Percentiles rank a stretch among this genome's conserved stretches.
Evolutionary conservation across 2,329 filamentous ascomycete species (phyloP).

Genomic region (Colletotrichum siamense): DNA sequence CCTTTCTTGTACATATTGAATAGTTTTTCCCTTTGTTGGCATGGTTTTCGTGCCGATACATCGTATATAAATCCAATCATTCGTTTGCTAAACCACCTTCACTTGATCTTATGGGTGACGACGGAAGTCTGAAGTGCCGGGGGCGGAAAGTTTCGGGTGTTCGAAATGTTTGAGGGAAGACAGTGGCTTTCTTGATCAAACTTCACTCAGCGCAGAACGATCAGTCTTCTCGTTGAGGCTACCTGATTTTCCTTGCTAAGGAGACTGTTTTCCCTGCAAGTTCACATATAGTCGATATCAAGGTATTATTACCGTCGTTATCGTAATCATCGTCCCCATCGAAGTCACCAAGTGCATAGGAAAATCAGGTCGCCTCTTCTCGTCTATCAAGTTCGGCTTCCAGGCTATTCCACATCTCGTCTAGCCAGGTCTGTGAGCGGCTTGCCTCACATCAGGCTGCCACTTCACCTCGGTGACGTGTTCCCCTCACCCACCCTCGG

Average conservation of each 20-base stretch:
- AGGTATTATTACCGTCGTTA: neutral
- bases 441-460: neutral
- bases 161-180: accelerated
- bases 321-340: neutral
- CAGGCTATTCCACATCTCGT: neutral
- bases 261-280: neutral
- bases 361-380: neutral
- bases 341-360: neutral
- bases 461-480: neutral
- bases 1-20: slow-evolving; percentile 15
- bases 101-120: neutral
- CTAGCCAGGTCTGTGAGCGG: neutral
- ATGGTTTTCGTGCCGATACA: neutral
- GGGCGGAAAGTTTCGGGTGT: accelerated
- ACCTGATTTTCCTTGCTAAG: neutral
- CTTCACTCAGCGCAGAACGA: too few relatives aligned
- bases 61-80: slow-evolving; percentile 21
- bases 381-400: neutral
- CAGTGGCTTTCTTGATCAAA: neutral
- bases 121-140: too few relatives aligned
- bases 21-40: neutral
- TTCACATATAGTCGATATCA: neutral
- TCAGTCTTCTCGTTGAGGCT: neutral
- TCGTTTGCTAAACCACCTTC: neutral
- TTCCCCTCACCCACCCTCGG: neutral